Base-by-base conservation (phyloP, 257 asterid genomes). In the Solanum chaucha region DNA sequence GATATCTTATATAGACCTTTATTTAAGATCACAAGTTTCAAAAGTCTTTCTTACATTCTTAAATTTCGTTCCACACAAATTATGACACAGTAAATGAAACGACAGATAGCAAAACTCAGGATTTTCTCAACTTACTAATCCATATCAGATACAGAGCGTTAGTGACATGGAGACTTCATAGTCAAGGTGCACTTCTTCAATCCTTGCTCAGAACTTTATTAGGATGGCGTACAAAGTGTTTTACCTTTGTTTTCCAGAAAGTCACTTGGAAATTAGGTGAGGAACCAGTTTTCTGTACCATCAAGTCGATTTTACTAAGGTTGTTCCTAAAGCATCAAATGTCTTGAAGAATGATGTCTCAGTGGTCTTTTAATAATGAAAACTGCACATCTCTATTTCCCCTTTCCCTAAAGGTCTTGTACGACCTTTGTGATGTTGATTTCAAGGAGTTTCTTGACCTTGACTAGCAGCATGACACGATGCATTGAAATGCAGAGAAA, bases 401-500 rank as follows among this genome's bases (percentile, higher is more conserved):
- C 4, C 48, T 41, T n/a, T 2, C 59, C 59, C 35, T n/a, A 40
- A 75, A 40, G 83, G 34, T 4, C 35, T 75, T 75, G 35, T 75
- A 40, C 12, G 7, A 38, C 36, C 30, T 40, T 77, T 24, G 24
- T 41, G 64, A 41, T 41, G 4, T 24, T 78, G 38, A 44, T 78
- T 24, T 78, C 65, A 78, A 78, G 64, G 84, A 28, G 26, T 36
- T 30, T 20, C 28, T 51, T 55, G 72, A 38, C 87, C 58, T 87
- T 88, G 83, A 81, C 81, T 59, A 81, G 85, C 68, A 35, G 75
- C 71, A 26, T 87, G 85, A 85, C 82, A 26, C n/a, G 59, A 64
- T 73, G 89, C 75, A 40, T 89, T 89, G 34, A 84, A 55, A 88
- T 92, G 91, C 98, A 97, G 99, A 92, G 96, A 86, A 96, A 91